Base-by-base conservation (phyloP, 345 rosid species). In the Erodium maritimum region DNA sequence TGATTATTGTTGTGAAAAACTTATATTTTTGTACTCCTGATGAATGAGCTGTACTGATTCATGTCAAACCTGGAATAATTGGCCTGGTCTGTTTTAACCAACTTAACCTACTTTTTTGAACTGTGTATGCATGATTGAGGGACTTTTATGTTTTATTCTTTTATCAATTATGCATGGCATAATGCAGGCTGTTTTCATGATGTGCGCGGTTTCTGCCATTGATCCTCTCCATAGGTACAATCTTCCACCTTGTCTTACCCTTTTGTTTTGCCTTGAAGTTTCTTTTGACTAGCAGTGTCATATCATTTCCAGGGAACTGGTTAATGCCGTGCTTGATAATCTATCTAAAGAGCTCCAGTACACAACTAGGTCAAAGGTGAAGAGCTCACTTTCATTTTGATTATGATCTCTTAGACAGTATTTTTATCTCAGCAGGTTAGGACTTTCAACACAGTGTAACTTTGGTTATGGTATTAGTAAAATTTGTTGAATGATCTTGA, bases 101-200 rank as follows among this genome's bases (percentile, higher is more conserved):
- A 29, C 37, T 29, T 29, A 6, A 29, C 37, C 37, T 29, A 29
- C 37, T 29, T 1, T 29, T 29, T 29, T 29, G 9, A 29, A 29
- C 37, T 29, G 0, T 29, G 37, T 29, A 29, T 29, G 37, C 37
- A 29, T 29, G 37, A 11, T 29, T 29, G 9, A 29, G 37, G 37
- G 37, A 11, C 37, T 11, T 29, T 6, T 56, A 4, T 11, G 7
- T 22, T 1, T 19, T 21, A 23, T 20, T 22, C 1, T 18, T 17
- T 29, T 51, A 19, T 1, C 5, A 22, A 21, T 55, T 50, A 10
- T 57, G 51, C 21, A 50, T 46, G 19, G 20, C 57, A 23, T 62
- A 61, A 51, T 71, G 66, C 88, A 91, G 98, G 95, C 90, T 55
- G 79, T 91, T 71, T 91, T 91, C 76, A 91, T 82, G 86, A 75